A percentile compares a stretch with the other conserved stretches of the same genome.
Evolutionary conservation across 2,329 filamentous ascomycete species (phyloP).

Genomic region (Alternaria atra): DNA sequence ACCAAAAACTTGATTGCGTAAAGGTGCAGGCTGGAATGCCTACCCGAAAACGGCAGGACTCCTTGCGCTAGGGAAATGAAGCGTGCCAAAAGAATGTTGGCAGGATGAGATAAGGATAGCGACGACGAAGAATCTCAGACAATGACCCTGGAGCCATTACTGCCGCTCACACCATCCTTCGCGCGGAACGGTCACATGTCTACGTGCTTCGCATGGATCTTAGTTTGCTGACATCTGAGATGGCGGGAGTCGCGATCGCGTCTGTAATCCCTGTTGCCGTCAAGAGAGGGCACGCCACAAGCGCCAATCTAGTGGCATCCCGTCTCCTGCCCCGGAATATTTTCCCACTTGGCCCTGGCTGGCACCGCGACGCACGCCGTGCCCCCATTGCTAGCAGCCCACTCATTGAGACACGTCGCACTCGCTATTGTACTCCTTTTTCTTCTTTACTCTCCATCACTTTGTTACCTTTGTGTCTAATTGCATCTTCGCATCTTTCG

Average conservation of each 20-base stretch:
- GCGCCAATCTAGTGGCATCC: background rate
- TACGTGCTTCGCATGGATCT: constrained; percentile 6
- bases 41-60: constrained; percentile 10
- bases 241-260: constrained; percentile 4
- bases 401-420: background rate
- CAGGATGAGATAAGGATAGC: background rate
- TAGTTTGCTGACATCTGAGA: constrained; percentile 1
- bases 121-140: background rate
- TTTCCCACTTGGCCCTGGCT: constrained; percentile 10
- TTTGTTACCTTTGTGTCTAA: background rate
- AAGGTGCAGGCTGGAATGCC: constrained; percentile 3
- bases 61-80: constrained; percentile 10
- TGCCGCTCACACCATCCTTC: background rate
- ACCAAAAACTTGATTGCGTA: background rate
- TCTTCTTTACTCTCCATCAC: background rate
- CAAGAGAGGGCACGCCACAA: background rate
- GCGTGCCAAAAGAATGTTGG: background rate
- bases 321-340: constrained; percentile 15
- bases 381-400: constrained; percentile 11
- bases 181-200: constrained; percentile 17
- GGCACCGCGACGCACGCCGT: constrained; percentile 15
- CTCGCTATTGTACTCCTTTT: constrained; percentile 1
- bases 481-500: constrained; percentile 2
- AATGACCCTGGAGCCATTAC: background rate
- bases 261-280: constrained; percentile 4